These are phyloP conservation scores for Leishmania tarentolae DNA, from an alignment of 208 protist genomes.

Conservation along the genomic window DNA sequence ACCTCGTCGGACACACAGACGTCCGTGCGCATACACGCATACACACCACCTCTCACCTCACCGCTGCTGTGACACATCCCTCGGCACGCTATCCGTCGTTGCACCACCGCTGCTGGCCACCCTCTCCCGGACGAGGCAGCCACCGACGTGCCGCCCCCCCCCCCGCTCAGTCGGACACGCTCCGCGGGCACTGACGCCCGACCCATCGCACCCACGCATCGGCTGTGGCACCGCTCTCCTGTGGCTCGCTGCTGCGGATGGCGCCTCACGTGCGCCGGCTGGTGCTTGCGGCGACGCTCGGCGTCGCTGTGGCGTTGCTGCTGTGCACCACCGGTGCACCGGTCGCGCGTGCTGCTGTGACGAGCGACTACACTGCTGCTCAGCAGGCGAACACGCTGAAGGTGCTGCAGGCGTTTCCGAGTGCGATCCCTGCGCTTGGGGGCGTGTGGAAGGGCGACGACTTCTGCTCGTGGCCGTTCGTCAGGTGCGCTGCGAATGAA, in stretches of 20 bases:
- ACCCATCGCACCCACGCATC: not conserved
- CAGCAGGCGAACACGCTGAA: conserved; percentile 3
- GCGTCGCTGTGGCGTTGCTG: not conserved
- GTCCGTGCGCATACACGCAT: not conserved
- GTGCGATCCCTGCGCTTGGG: conserved; percentile 2
- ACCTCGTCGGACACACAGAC: not conserved
- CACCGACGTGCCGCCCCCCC: no score
- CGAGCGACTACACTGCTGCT: not conserved
- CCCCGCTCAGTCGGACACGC: no score
- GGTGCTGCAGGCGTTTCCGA: conserved; percentile 15
- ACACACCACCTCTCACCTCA: not conserved
- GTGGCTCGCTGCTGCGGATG: not conserved
- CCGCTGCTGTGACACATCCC: not conserved
- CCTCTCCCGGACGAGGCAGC: not conserved
- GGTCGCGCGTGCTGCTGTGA: not conserved
- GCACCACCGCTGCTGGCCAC: not conserved
- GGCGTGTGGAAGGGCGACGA: not conserved
- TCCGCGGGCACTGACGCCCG: not conserved
- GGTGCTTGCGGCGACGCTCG: not conserved
- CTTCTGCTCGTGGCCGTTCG: conserved; percentile 2
- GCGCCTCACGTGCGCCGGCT: not conserved
- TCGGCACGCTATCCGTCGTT: not conserved
- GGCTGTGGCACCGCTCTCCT: not conserved
- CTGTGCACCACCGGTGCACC: not conserved
- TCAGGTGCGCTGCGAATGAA: not conserved